Evolutionary conservation across 768 basidiomycete genomes (phyloP).

Genomic region (Termitomyces sp.): DNA sequence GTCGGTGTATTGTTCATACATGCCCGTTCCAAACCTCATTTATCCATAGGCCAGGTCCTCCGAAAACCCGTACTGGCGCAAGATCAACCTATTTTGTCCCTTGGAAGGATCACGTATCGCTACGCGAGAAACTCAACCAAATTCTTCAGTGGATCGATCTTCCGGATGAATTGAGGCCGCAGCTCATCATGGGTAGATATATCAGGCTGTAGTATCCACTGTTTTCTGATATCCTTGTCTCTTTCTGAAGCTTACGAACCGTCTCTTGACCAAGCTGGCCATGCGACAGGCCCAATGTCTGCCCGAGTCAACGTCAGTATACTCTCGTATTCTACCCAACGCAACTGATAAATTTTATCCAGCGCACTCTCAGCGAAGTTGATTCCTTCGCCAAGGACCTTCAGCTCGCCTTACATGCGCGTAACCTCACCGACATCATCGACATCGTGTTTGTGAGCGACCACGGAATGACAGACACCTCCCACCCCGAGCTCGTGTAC

Average conservation of each 20-base stretch:
- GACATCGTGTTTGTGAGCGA: conserved; percentile 89
- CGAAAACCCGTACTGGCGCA: conserved; percentile 56
- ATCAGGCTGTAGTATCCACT: not conserved
- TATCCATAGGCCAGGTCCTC: conserved; percentile 71
- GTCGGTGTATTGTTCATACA: conserved; percentile 33
- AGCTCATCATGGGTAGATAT: conserved; percentile 61
- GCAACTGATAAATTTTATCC: not conserved
- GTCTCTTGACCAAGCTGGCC: conserved; percentile 82
- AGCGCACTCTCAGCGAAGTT: conserved; percentile 62
- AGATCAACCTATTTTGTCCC: conserved; percentile 74
- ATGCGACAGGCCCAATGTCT: conserved; percentile 64
- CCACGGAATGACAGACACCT: conserved; percentile 92
- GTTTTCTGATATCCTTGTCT: conserved; percentile 15
- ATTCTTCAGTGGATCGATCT: conserved; percentile 81
- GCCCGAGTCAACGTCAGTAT: conserved; percentile 59
- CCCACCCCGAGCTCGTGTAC: conserved; percentile 65
- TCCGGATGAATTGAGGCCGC: conserved; percentile 65
- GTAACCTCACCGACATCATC: conserved; percentile 78
- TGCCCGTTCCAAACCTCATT: not conserved
- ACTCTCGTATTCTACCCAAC: not conserved
- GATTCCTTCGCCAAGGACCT: conserved; percentile 73
- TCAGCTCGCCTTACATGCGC: conserved; percentile 51
- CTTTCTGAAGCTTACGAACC: conserved; percentile 65
- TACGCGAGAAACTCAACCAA: conserved; percentile 68
- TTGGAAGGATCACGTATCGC: conserved; percentile 67